Evolutionary conservation across 306 rosid species (phyloP).

Genomic region (Calophaca sinica): DNA sequence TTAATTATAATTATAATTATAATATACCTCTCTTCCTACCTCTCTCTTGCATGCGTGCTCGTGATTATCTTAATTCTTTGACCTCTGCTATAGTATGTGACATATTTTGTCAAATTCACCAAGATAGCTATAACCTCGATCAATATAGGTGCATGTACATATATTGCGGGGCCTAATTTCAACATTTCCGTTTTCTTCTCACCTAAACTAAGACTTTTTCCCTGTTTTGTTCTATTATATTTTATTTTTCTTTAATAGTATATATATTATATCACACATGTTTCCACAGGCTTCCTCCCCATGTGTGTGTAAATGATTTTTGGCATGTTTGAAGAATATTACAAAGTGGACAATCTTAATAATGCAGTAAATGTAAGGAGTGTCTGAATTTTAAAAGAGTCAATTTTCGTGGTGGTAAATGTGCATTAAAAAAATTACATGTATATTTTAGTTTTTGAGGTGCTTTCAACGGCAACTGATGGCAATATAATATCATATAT

Average conservation of each 20-base stretch:
- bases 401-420: slow-evolving; percentile 42
- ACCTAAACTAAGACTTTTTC: slow-evolving; percentile 72
- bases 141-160: too few relatives aligned
- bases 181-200: slow-evolving; percentile 53
- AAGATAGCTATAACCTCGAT: slow-evolving; percentile 17
- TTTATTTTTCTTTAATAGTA: too few relatives aligned
- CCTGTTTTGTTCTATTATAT: neutral
- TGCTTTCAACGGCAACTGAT: slow-evolving; percentile 13
- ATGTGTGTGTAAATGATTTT: slow-evolving; percentile 20
- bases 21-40: neutral
- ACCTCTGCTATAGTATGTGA: slow-evolving; percentile 39
- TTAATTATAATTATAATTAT: too few relatives aligned
- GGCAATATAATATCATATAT: slow-evolving; percentile 21
- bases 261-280: neutral
- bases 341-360: slow-evolving; percentile 18
- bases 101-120: neutral
- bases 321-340: neutral
- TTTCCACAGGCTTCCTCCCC: slow-evolving; percentile 29
- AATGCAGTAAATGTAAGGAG: slow-evolving; percentile 24
- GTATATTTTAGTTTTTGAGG: slow-evolving; percentile 26
- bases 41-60: slow-evolving; percentile 41
- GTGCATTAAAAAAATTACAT: slow-evolving; percentile 22
- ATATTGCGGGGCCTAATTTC: slow-evolving; percentile 49
- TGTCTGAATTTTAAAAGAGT: slow-evolving; percentile 37
- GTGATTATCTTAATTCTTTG: slow-evolving; percentile 65